These are phyloP conservation scores for Boechera retrofracta DNA, from an alignment of 345 rosid species.

Conservation along the genomic window DNA sequence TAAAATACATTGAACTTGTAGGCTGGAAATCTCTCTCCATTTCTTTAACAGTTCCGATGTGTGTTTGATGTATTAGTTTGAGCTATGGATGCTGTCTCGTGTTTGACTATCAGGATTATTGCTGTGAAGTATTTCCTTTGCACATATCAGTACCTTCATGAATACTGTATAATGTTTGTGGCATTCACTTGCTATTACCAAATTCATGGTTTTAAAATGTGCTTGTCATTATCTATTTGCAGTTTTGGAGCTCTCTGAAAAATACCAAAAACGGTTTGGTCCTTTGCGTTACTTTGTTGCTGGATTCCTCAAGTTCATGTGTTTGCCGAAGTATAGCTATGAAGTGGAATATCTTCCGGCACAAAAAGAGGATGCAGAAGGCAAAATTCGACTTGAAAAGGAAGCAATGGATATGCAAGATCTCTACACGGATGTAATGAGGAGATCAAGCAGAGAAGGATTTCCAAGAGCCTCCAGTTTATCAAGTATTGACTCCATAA, in stretches of 20 bases:
- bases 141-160: conserved; percentile 14
- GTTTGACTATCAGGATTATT: conserved; percentile 3
- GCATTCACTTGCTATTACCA: conserved; percentile 2
- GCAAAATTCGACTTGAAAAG: conserved; percentile 51
- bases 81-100: conserved; percentile 1
- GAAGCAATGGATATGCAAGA: conserved; percentile 78
- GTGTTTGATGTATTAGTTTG: not conserved
- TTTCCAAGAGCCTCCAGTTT: conserved; percentile 96
- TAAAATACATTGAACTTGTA: not conserved
- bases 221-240: conserved; percentile 46
- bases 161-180: conserved; percentile 10
- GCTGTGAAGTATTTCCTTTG: conserved; percentile 14
- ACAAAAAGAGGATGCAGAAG: conserved; percentile 69
- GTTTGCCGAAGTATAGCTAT: conserved; percentile 93
- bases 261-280: conserved; percentile 92
- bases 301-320: conserved; percentile 91
- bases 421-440: conserved; percentile 81
- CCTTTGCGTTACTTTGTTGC: conserved; percentile 97
- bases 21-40: conserved; percentile 4
- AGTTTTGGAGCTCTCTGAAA: conserved; percentile 97
- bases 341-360: conserved; percentile 97
- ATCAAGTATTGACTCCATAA: conserved; percentile 94
- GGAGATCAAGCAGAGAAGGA: conserved; percentile 78
- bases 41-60: not conserved
- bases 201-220: conserved; percentile 9